Conservation (phyloP, 2,329 filamentous ascomycete species). For the Trichoderma guizhouense region DNA sequence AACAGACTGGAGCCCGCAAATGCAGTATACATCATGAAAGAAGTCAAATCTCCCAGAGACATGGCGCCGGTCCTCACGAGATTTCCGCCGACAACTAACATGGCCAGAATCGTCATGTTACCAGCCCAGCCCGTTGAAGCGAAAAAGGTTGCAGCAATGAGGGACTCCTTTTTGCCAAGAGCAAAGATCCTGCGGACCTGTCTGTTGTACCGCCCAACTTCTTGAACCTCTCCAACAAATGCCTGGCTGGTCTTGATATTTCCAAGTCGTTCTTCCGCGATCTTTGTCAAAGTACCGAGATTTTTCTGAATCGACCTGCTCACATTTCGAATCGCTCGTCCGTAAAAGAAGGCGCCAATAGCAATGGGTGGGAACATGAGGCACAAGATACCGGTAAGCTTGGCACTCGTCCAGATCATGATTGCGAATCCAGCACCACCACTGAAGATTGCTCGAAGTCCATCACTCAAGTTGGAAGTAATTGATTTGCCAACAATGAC, state of each 20-base stretch:
- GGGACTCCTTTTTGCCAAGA: slow-evolving; percentile 79
- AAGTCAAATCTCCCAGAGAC: slow-evolving; percentile 86
- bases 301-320: slow-evolving; percentile 93
- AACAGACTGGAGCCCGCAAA: slow-evolving; percentile 84
- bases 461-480: slow-evolving; percentile 95
- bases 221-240: slow-evolving; percentile 88
- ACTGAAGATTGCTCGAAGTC: slow-evolving; percentile 85
- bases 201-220: slow-evolving; percentile 85
- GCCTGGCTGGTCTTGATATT: slow-evolving; percentile 97
- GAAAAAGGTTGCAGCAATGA: slow-evolving; percentile 91
- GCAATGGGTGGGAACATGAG: slow-evolving; percentile 90
- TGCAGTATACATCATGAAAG: slow-evolving; percentile 97
- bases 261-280: slow-evolving; percentile 94
- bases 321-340: slow-evolving; percentile 80
- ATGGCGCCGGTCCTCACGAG: slow-evolving; percentile 86
- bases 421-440: slow-evolving; percentile 84
- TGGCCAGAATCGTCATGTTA: slow-evolving; percentile 90
- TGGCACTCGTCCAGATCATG: slow-evolving; percentile 94
- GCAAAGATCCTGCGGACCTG: slow-evolving; percentile 91
- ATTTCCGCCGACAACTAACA: slow-evolving; percentile 85
- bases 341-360: slow-evolving; percentile 86
- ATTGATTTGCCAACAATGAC: slow-evolving; percentile 98
- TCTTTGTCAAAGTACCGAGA: slow-evolving; percentile 87
- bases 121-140: slow-evolving; percentile 82
- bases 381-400: slow-evolving; percentile 81